Conservation (phyloP, 768 basidiomycete genomes). For the Mycena filopes region DNA sequence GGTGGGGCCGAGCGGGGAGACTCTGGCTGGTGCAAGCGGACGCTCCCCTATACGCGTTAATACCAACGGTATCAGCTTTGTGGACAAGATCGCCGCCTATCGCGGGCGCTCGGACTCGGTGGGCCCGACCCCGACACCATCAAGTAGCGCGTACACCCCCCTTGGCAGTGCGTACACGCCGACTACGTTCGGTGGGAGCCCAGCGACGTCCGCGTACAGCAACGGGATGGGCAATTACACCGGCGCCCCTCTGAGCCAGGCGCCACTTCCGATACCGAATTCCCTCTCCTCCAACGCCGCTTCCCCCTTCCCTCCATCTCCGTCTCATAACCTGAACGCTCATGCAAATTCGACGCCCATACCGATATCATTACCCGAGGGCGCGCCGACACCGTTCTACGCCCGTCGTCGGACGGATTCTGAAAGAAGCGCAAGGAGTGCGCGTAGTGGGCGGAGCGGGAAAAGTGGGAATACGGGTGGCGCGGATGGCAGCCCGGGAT, state of each 20-base stretch:
- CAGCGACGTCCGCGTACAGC: background rate
- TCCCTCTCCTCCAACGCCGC: too few species aligned
- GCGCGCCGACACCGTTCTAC: slow-evolving; percentile 25
- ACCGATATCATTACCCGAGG: background rate
- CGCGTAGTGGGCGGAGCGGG: slow-evolving; percentile 19
- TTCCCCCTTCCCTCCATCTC: background rate
- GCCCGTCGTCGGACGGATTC: slow-evolving; percentile 30
- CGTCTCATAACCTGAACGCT: too few species aligned
- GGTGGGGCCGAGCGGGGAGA: background rate
- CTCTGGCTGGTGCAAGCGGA: background rate
- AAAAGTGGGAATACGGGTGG: slow-evolving; percentile 2
- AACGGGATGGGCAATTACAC: slow-evolving; percentile 5
- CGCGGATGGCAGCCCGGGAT: slow-evolving; percentile 21
- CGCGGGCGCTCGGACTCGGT: slow-evolving; percentile 50
- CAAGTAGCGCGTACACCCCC: slow-evolving; percentile 33
- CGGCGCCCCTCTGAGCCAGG: slow-evolving; percentile 2
- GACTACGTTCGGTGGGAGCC: background rate
- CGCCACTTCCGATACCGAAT: slow-evolving; percentile 8
- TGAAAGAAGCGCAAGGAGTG: slow-evolving; percentile 25
- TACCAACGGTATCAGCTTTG: slow-evolving; percentile 60
- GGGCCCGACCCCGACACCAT: slow-evolving; percentile 47
- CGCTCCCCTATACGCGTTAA: slow-evolving; percentile 41
- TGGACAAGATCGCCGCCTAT: slow-evolving; percentile 74
- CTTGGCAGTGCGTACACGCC: slow-evolving; percentile 5
- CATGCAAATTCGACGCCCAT: background rate